Conservation (phyloP, 371 early-diverging fungal species). For the Parasitella parasitica region DNA sequence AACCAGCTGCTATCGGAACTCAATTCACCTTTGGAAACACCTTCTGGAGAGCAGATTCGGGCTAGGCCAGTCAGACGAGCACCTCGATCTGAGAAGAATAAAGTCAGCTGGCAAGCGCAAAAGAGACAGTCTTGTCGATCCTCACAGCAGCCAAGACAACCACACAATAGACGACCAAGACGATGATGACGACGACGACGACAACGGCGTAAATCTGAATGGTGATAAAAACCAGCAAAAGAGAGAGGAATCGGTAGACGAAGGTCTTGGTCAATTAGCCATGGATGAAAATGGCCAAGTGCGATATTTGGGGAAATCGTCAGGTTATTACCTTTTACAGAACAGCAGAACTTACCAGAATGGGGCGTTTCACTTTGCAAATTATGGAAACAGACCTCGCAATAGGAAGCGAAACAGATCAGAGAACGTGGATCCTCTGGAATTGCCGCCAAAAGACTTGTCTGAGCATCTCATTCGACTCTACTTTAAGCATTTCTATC, state of each 20-base stretch:
- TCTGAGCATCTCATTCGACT: constrained; percentile 51
- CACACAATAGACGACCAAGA: not conserved
- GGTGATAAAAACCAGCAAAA: not conserved
- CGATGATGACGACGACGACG: not conserved
- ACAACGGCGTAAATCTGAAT: too few relatives aligned
- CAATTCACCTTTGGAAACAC: constrained; percentile 51
- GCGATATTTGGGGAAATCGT: constrained; percentile 48
- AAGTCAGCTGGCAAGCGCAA: constrained; percentile 24
- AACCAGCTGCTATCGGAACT: constrained; percentile 57
- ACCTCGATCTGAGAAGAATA: constrained; percentile 22
- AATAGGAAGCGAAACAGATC: constrained; percentile 3
- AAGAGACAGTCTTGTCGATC: constrained; percentile 8
- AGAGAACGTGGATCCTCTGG: constrained; percentile 19
- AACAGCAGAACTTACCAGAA: constrained; percentile 48
- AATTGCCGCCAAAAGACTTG: constrained; percentile 54
- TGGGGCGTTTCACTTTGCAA: constrained; percentile 42
- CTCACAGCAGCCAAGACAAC: not conserved
- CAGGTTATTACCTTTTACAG: constrained; percentile 45
- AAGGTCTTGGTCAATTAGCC: constrained; percentile 37
- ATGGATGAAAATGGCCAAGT: constrained; percentile 53
- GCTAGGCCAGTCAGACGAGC: constrained; percentile 38
- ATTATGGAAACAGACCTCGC: constrained; percentile 27
- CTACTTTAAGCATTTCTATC: constrained; percentile 60
- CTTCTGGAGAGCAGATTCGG: constrained; percentile 47
- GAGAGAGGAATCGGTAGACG: constrained; percentile 25